Evolutionary conservation across 1,139 yeast genomes (phyloP).

Genomic region (Nadsonia starkeyi-henricii): DNA sequence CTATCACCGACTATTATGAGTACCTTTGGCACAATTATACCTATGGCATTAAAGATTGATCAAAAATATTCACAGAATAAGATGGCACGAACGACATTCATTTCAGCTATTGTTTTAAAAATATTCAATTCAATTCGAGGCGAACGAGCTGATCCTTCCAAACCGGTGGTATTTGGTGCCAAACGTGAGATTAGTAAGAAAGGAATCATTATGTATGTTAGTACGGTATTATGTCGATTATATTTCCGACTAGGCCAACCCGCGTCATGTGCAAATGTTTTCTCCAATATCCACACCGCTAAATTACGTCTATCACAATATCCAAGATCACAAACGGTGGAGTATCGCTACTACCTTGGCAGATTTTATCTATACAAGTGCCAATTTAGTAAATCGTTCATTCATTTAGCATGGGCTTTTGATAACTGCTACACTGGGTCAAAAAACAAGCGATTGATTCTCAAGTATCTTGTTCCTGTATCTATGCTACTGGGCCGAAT

Average conservation of each 20-base stretch:
- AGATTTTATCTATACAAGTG: slow-evolving; percentile 49
- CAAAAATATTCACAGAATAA: slow-evolving; percentile 25
- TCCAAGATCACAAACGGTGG: slow-evolving; percentile 40
- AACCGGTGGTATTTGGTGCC: slow-evolving; percentile 17
- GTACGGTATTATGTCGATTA: slow-evolving; percentile 43
- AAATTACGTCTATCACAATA: slow-evolving; percentile 33
- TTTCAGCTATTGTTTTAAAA: slow-evolving; percentile 45
- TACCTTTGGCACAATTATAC: slow-evolving; percentile 32
- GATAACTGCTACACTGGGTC: slow-evolving; percentile 27
- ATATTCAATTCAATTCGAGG: slow-evolving; percentile 51
- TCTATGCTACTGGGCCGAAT: slow-evolving; percentile 24
- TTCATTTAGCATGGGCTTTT: slow-evolving; percentile 54
- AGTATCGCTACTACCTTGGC: slow-evolving; percentile 56
- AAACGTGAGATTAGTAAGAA: slow-evolving; percentile 30
- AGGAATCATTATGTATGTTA: slow-evolving; percentile 39
- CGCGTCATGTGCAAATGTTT: slow-evolving; percentile 57
- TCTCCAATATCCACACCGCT: slow-evolving; percentile 58
- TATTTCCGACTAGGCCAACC: slow-evolving; percentile 55
- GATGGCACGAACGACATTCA: slow-evolving; percentile 29
- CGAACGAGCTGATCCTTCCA: slow-evolving; percentile 35
- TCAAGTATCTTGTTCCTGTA: slow-evolving; percentile 44
- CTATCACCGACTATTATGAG: slow-evolving; percentile 33
- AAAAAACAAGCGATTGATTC: slow-evolving; percentile 27
- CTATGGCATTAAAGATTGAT: slow-evolving; percentile 40
- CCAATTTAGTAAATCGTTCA: slow-evolving; percentile 40